These are phyloP conservation scores for Myriosclerotinia curreyana DNA, from an alignment of 2,329 filamentous ascomycete species.

Conservation along the genomic window DNA sequence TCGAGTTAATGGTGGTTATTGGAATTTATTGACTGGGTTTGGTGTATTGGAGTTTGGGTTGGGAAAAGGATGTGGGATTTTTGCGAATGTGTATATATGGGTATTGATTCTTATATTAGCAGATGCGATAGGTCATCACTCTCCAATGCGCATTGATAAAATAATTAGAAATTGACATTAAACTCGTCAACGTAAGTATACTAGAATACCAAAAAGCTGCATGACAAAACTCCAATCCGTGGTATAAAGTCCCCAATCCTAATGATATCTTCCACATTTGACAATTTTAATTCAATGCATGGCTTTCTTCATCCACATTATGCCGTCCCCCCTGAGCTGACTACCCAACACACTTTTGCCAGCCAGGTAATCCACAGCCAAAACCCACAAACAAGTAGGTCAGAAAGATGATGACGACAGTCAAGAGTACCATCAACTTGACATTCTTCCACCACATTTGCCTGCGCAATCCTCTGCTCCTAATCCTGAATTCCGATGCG, in stretches of 20 bases:
- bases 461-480: slow-evolving; percentile 80
- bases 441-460: slow-evolving; percentile 99
- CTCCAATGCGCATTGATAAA: not conserved
- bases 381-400: slow-evolving; percentile 70
- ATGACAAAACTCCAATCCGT: slow-evolving; percentile 18
- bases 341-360: slow-evolving; percentile 38
- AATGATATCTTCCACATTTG: not conserved
- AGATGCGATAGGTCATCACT: not conserved
- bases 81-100: not conserved
- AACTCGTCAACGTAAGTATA: slow-evolving; percentile 7
- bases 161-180: not conserved
- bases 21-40: not conserved
- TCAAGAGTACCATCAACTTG: slow-evolving; percentile 81
- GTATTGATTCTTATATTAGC: not conserved
- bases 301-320: slow-evolving; percentile 3
- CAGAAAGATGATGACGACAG: slow-evolving; percentile 68
- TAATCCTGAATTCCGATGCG: slow-evolving; percentile 84
- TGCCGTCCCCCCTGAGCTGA: slow-evolving; percentile 5
- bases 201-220: not conserved
- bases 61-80: not conserved
- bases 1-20: not conserved
- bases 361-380: slow-evolving; percentile 65
- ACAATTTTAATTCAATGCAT: not conserved
- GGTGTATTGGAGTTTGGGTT: not conserved
- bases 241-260: slow-evolving; percentile 24